These are phyloP conservation scores for Aspergillus pseudoterreus DNA, from an alignment of 2,329 filamentous ascomycete genomes.

Conservation along the genomic window DNA sequence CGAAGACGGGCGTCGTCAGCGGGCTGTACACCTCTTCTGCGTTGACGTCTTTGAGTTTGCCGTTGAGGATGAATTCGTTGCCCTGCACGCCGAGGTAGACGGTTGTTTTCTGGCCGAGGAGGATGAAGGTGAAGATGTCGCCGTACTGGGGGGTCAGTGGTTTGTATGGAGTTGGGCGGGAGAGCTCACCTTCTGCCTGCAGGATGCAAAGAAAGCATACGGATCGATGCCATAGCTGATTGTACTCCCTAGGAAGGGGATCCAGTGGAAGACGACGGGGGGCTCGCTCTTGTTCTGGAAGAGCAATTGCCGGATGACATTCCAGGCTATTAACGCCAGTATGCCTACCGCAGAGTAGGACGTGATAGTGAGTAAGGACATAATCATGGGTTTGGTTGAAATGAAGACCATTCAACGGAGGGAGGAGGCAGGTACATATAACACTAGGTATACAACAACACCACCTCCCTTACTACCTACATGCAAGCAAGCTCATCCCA, in stretches of 20 bases:
- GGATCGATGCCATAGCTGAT: conserved; percentile 53
- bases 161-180: not conserved
- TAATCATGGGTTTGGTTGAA: conserved; percentile 1
- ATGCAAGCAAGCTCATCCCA: no score
- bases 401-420: no score
- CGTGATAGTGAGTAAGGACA: conserved; percentile 12
- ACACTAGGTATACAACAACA: no score
- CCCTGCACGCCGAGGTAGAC: conserved; percentile 77
- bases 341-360: conserved; percentile 11
- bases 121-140: conserved; percentile 84
- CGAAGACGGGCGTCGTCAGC: conserved; percentile 69
- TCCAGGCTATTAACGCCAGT: conserved; percentile 9
- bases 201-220: conserved; percentile 73
- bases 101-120: conserved; percentile 84
- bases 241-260: conserved; percentile 55
- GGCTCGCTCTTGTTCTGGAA: conserved; percentile 60
- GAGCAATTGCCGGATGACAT: conserved; percentile 16
- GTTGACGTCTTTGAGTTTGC: conserved; percentile 83
- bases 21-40: conserved; percentile 87
- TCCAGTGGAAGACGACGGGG: conserved; percentile 75
- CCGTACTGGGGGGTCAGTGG: conserved; percentile 59
- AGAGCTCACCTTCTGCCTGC: conserved; percentile 64
- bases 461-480: no score
- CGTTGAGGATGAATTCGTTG: conserved; percentile 92
- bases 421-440: no score